phyloP scores from a whole-genome alignment of 331 rosid genomes.

The Spiraea crenata region DNA sequence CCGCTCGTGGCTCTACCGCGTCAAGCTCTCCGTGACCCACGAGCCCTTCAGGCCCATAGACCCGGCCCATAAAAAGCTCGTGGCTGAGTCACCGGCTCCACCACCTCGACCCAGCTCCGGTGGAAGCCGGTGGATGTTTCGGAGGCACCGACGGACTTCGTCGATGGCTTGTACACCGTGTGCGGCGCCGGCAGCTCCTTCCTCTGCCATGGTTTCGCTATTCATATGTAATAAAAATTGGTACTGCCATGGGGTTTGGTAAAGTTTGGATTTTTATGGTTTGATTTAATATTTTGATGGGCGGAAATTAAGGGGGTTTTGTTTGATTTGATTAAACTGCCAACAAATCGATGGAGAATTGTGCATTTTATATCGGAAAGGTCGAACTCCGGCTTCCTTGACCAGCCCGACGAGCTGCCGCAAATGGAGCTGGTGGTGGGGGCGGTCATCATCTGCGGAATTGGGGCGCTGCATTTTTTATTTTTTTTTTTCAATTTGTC shows the following conservation, averaged over 20 bases:
- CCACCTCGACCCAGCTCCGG: constrained; percentile 88
- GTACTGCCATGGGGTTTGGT: neutral
- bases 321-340: constrained; percentile 38
- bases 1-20: constrained; percentile 85
- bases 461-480: too few species aligned
- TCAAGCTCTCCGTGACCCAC: constrained; percentile 93
- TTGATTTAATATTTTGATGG: too few species aligned
- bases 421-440: too few species aligned
- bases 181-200: constrained; percentile 97
- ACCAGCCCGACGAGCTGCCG: too few species aligned
- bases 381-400: too few species aligned
- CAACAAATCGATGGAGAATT: constrained; percentile 78
- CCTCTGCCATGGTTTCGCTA: constrained; percentile 81
- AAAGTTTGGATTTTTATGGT: neutral
- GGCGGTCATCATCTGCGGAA: too few species aligned
- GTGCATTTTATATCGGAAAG: constrained; percentile 64
- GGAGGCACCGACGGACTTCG: constrained; percentile 61
- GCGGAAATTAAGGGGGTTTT: neutral
- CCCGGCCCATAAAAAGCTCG: constrained; percentile 44
- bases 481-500: too few species aligned
- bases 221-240: constrained; percentile 59
- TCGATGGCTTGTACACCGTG: constrained; percentile 71
- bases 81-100: constrained; percentile 65
- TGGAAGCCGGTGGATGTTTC: constrained; percentile 80
- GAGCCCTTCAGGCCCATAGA: constrained; percentile 72